These are phyloP conservation scores for Phaseolus coccineus DNA, from an alignment of 331 rosid species.

Conservation along the genomic window DNA sequence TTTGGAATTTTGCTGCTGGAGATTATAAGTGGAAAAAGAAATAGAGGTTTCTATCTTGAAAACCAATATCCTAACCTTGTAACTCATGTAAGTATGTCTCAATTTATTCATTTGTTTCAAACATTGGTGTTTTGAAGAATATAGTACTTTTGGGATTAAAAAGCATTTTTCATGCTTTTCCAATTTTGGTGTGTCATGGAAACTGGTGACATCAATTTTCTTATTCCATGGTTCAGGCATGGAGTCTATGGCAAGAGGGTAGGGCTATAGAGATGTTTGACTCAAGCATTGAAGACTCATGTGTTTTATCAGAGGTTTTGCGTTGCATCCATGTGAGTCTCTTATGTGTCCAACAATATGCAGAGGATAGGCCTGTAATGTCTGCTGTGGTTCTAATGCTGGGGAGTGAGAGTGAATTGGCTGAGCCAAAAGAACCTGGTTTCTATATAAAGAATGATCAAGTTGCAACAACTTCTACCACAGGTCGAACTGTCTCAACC, in stretches of 20 bases:
- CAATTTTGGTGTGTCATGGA: neutral
- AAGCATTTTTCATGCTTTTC: neutral
- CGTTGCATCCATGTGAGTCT: constrained; percentile 51
- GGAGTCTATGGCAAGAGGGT: constrained; percentile 43
- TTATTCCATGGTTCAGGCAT: constrained; percentile 36
- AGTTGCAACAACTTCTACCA: neutral
- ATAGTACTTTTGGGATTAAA: neutral
- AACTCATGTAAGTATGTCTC: constrained; percentile 43
- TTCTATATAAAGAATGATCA: constrained; percentile 36
- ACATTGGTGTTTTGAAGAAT: no score
- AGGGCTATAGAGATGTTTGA: constrained; percentile 39
- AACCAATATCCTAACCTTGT: constrained; percentile 20
- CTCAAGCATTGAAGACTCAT: constrained; percentile 26
- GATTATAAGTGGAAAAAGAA: constrained; percentile 47
- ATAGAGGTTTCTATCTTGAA: constrained; percentile 26
- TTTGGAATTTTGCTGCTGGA: constrained; percentile 45
- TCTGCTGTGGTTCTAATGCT: constrained; percentile 44
- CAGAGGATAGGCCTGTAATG: constrained; percentile 50
- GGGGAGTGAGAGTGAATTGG: constrained; percentile 45
- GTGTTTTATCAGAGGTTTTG: constrained; percentile 13
- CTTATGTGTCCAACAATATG: constrained; percentile 40
- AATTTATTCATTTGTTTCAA: neutral
- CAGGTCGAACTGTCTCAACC: neutral
- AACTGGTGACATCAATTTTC: neutral
- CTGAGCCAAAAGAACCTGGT: constrained; percentile 47